phyloP scores from a whole-genome alignment of 495 filamentous ascomycete genomes.

The Saxophila tyrrhenica region DNA sequence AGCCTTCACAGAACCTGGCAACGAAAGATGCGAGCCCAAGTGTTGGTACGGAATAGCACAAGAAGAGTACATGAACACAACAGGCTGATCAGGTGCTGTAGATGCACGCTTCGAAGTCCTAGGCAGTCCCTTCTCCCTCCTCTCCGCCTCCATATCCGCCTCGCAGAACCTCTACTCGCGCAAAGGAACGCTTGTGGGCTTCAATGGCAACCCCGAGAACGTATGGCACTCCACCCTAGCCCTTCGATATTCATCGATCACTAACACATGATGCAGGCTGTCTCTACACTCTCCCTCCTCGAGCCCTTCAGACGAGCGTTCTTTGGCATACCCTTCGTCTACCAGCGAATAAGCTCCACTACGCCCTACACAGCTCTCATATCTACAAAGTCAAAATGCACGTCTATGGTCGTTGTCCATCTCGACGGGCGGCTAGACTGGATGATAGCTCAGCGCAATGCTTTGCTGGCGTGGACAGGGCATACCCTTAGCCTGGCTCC shows the following conservation, averaged over 20 bases:
- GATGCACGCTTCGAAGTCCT: conserved; percentile 92
- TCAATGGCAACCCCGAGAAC: conserved; percentile 85
- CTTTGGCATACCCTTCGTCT: conserved; percentile 84
- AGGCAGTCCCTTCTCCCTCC: conserved; percentile 77
- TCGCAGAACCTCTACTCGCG: conserved; percentile 88
- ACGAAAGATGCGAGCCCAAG: conserved; percentile 10
- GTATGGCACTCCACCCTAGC: conserved; percentile 30
- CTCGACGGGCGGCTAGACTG: conserved; percentile 94
- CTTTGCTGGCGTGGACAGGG: conserved; percentile 91
- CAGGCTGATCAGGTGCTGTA: conserved; percentile 26
- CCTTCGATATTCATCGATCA: not conserved
- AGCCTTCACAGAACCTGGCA: conserved; percentile 12
- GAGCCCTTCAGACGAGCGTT: conserved; percentile 65
- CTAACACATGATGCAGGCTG: conserved; percentile 32
- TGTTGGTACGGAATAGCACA: conserved; percentile 17
- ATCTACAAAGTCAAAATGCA: conserved; percentile 68
- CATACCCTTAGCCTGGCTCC: conserved; percentile 67
- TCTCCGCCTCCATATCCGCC: conserved; percentile 82
- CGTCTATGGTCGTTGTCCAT: conserved; percentile 74
- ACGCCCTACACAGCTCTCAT: conserved; percentile 77
- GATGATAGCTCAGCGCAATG: conserved; percentile 77
- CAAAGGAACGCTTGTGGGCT: conserved; percentile 76
- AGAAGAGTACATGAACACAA: not conserved
- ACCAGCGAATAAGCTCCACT: conserved; percentile 78
- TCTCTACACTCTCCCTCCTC: conserved; percentile 81